Evolutionary conservation across 75 land plant genomes (phyloP), one percentile per base, ranked within the genome.

Genomic region (Cryptomeria japonica): DNA sequence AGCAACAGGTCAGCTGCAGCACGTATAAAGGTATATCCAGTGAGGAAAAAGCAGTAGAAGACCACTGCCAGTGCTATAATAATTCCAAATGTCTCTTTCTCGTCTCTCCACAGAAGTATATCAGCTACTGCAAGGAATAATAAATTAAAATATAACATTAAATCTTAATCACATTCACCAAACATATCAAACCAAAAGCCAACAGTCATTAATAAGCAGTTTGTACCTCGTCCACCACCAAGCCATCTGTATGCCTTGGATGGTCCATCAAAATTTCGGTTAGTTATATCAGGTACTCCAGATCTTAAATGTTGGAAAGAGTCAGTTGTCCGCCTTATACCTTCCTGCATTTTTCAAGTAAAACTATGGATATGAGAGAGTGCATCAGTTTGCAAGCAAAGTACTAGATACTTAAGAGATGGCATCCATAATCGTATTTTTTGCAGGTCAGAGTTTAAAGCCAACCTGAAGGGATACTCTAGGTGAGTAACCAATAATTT

Each of bases 21-120:
- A 79, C 96, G 90, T 41, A 95, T 58, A 49, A 93, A 46, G 38
- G 96, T 96, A 82, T 84, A 87, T 34, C 96, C 97, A 73, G 94
- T 90, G 14, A 88, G 86, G 84, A 91, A 90, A 37, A 97, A 92
- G 83, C 86, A 87, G 86, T 93, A 93, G 75, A 94, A 90, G 18
- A 94, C 64, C 31, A 88, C 85, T 41, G 87, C 78, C 87, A 95
- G 78, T 10, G 90, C 70, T 46, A 95, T 16, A 72, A 94, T 13
- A 31, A 90, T 85, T 5, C 85, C 82, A 3, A 95, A 58, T 16
- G 95, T 92, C 87, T 90, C 82, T 88, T 87, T 97, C 76, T 89
- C 92, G 83, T 97, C 92, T 89, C 88, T 96, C 99, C 99, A 97
- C 13, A 97, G 91, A 82, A 96, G 92, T 37, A 92, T 87, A 83